A percentile compares a stretch with the other conserved stretches of the same genome.
Conservation (phyloP, 169 alveolate species). For the Babesia ovis region DNA sequence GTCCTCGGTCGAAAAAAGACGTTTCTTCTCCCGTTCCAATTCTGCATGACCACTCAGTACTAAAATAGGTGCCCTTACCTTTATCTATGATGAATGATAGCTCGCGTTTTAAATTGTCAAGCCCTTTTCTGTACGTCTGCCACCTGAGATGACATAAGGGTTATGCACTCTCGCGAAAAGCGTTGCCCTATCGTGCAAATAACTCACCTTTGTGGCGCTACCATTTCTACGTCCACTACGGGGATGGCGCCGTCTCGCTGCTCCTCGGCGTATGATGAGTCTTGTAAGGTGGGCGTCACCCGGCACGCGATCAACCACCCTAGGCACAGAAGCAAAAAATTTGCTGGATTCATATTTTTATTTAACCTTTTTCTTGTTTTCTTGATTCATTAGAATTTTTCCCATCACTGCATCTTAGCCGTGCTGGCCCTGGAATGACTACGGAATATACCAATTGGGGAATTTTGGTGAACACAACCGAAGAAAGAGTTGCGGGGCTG, state of each 20-base stretch:
- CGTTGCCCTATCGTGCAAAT: background rate
- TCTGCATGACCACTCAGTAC: slow-evolving; percentile 22
- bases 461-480: background rate
- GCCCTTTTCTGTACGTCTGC: slow-evolving; percentile 34
- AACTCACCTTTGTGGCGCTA: slow-evolving; percentile 52
- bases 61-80: slow-evolving; percentile 9
- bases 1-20: slow-evolving; percentile 30
- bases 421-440: background rate
- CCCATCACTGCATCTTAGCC: background rate
- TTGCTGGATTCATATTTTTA: background rate
- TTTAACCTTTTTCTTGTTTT: background rate
- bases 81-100: slow-evolving; percentile 50
- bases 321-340: slow-evolving; percentile 12
- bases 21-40: slow-evolving; percentile 49
- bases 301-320: slow-evolving; percentile 29
- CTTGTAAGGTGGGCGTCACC: slow-evolving; percentile 37
- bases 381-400: background rate
- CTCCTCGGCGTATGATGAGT: slow-evolving; percentile 28
- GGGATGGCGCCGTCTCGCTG: slow-evolving; percentile 64
- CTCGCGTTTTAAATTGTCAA: slow-evolving; percentile 32
- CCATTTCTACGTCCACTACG: slow-evolving; percentile 62
- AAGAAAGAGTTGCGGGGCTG: no score
- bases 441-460: background rate
- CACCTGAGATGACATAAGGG: slow-evolving; percentile 22
- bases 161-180: background rate